Percentiles rank a stretch among this genome's conserved stretches.
These are phyloP conservation scores for Populus alba DNA, from an alignment of 345 rosid species.

Conservation along the genomic window DNA sequence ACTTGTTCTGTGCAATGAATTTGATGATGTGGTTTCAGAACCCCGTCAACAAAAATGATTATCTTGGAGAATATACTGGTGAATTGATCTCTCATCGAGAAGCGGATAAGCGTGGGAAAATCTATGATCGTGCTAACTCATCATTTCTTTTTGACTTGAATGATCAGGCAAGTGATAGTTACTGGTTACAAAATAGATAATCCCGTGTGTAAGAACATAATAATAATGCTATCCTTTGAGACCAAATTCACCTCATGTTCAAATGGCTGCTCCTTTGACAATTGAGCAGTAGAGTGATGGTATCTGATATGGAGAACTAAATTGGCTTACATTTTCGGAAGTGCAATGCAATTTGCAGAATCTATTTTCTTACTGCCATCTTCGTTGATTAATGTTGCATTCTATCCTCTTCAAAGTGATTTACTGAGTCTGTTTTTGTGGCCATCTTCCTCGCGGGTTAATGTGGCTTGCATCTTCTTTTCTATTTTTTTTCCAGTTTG, in stretches of 20 bases:
- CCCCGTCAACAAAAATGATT: conserved; percentile 88
- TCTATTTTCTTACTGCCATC: not conserved
- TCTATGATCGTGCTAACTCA: conserved; percentile 94
- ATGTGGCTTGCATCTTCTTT: not conserved
- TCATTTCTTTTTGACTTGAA: conserved; percentile 97
- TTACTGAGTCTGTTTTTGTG: not conserved
- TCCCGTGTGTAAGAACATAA: not conserved
- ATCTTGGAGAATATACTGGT: conserved; percentile 98
- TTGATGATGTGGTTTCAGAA: conserved; percentile 53
- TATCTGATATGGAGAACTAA: not conserved
- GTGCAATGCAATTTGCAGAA: not conserved
- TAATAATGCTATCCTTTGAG: not conserved
- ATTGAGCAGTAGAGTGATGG: not conserved
- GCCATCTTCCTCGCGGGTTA: not conserved
- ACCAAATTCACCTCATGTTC: conserved; percentile 1
- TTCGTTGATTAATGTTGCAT: not conserved
- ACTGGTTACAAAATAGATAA: not conserved
- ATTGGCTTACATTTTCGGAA: not conserved
- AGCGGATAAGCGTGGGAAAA: conserved; percentile 98
- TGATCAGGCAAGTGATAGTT: conserved; percentile 71
- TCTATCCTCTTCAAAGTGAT: not conserved
- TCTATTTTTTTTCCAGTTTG: conserved; percentile 53
- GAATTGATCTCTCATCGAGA: conserved; percentile 92
- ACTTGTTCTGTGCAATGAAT: conserved; percentile 16
- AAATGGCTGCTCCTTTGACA: not conserved